A percentile compares a stretch with the other conserved stretches of the same genome.
Conservation (phyloP, 2,329 filamentous ascomycete genomes). For the Xylariaceae sp. region DNA sequence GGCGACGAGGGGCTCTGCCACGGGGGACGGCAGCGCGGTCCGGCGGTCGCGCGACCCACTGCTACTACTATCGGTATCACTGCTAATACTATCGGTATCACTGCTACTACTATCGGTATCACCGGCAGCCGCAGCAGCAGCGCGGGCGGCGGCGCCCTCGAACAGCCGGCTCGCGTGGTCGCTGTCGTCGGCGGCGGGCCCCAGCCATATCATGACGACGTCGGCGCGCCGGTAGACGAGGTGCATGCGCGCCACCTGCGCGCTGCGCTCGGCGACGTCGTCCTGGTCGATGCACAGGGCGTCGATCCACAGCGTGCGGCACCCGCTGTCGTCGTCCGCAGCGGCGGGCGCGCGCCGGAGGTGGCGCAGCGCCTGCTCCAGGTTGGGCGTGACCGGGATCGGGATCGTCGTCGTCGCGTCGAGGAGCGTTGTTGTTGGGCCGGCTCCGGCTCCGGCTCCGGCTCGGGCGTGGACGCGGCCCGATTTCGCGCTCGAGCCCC, state of each 20-base stretch:
- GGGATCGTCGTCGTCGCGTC: neutral
- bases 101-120: no score
- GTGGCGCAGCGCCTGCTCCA: neutral
- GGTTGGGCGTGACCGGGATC: neutral
- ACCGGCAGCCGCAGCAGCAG: no score
- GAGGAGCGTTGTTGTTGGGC: no score
- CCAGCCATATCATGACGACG: neutral
- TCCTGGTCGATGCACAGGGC: neutral
- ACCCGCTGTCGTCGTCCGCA: no score
- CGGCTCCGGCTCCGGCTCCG: no score
- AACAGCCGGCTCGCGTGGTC: neutral
- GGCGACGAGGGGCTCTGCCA: no score
- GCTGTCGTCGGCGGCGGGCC: neutral
- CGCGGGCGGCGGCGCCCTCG: no score
- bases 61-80: no score
- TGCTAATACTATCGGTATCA: no score
- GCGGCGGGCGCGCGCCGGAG: neutral
- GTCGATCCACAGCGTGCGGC: neutral
- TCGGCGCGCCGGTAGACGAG: neutral
- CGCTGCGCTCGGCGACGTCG: neutral
- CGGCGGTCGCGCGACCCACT: no score
- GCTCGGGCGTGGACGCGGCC: neutral
- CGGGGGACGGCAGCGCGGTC: no score
- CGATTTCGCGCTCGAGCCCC: neutral
- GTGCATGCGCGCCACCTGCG: neutral